These are phyloP conservation scores for Stachybotrys echinatus DNA, from an alignment of 2,329 filamentous ascomycete genomes.

Conservation along the genomic window DNA sequence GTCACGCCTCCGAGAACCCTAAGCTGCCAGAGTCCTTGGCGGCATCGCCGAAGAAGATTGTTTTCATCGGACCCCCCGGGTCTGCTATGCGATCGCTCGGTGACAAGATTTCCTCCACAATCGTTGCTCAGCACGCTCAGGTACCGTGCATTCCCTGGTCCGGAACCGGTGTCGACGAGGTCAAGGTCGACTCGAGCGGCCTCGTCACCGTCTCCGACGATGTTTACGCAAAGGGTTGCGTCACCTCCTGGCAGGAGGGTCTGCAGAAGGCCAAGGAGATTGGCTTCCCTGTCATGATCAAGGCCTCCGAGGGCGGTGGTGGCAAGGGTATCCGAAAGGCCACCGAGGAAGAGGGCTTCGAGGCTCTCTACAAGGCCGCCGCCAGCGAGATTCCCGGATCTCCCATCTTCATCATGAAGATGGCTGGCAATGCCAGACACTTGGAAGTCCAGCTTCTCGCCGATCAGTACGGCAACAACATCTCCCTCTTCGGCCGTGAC, in stretches of 20 bases:
- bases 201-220: slow-evolving; percentile 90
- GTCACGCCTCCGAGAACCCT: slow-evolving; percentile 97
- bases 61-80: slow-evolving; percentile 97
- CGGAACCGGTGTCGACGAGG: slow-evolving; percentile 81
- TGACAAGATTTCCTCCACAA: slow-evolving; percentile 99
- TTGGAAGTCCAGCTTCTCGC: slow-evolving; percentile 95
- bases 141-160: slow-evolving; percentile 99
- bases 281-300: slow-evolving; percentile 99
- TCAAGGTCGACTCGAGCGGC: slow-evolving; percentile 71
- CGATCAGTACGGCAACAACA: slow-evolving; percentile 99
- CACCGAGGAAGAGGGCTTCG: slow-evolving; percentile 76
- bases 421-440: slow-evolving; percentile 93
- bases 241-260: slow-evolving; percentile 84
- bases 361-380: slow-evolving; percentile 86
- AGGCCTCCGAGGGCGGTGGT: slow-evolving; percentile 98
- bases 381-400: slow-evolving; percentile 97
- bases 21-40: slow-evolving; percentile 94
- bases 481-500: slow-evolving; percentile 96
- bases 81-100: slow-evolving; percentile 98
- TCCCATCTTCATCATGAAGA: slow-evolving; percentile 99
- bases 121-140: slow-evolving; percentile 92
- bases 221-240: slow-evolving; percentile 86
- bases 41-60: slow-evolving; percentile 95
- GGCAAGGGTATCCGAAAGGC: slow-evolving; percentile 99
- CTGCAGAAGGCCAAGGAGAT: slow-evolving; percentile 81